Conservation (phyloP, 352 stramenopile genomes). For the Phytophthora sp. region DNA sequence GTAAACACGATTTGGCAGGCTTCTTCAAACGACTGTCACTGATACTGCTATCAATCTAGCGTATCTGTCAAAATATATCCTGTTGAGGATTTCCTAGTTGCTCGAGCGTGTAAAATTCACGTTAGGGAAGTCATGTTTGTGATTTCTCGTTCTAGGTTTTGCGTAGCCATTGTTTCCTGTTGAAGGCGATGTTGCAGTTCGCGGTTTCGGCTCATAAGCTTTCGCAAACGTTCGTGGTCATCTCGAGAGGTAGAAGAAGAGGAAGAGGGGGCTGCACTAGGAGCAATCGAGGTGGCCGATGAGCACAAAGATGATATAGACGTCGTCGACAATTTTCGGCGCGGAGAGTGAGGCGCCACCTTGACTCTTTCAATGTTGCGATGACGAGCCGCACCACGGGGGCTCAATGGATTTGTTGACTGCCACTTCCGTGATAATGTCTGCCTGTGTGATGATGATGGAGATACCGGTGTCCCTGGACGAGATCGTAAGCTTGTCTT, state of each 20-base stretch:
- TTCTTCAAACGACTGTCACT: neutral
- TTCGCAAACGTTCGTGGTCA: slow-evolving; percentile 73
- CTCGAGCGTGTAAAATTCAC: too few species aligned
- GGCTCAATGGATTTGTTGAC: neutral
- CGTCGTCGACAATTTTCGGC: slow-evolving; percentile 40
- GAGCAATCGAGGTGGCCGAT: slow-evolving; percentile 8
- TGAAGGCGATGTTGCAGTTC: slow-evolving; percentile 80
- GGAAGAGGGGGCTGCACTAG: slow-evolving; percentile 23
- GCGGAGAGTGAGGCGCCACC: slow-evolving; percentile 5
- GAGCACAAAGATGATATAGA: slow-evolving; percentile 39
- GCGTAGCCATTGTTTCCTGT: slow-evolving; percentile 71
- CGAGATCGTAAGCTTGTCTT: slow-evolving; percentile 6
- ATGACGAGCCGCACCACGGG: slow-evolving; percentile 3
- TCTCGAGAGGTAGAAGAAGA: slow-evolving; percentile 28
- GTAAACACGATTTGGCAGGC: neutral
- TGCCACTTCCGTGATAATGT: slow-evolving; percentile 18
- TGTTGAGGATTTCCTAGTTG: neutral
- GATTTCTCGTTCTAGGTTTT: slow-evolving; percentile 78
- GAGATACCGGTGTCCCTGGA: slow-evolving; percentile 3
- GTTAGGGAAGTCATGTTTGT: slow-evolving; percentile 58
- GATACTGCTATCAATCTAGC: slow-evolving; percentile 4
- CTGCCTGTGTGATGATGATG: slow-evolving; percentile 11
- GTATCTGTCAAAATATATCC: slow-evolving; percentile 7
- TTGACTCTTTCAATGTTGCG: slow-evolving; percentile 6
- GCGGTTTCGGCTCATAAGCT: slow-evolving; percentile 80